phyloP scores from a whole-genome alignment of 345 rosid species.

The Dipteronia sinensis region DNA sequence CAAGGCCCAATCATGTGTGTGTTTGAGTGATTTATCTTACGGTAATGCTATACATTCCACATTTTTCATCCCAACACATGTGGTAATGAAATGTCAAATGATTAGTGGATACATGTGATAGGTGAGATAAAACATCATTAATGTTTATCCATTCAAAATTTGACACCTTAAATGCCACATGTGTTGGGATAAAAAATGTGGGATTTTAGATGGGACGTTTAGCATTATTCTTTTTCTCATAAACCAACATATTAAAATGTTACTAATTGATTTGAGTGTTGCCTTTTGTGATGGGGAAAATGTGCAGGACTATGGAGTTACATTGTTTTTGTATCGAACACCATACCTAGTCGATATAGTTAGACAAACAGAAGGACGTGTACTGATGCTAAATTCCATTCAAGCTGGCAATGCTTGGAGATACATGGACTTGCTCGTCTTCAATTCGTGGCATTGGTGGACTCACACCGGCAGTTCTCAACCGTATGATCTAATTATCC shows the following conservation, averaged over 20 bases:
- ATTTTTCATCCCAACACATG: no score
- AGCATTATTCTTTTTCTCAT: no score
- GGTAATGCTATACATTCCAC: no score
- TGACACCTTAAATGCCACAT: no score
- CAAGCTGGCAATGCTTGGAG: slow-evolving; percentile 69
- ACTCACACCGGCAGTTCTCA: slow-evolving; percentile 71
- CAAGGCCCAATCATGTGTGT: background rate
- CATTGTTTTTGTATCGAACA: slow-evolving; percentile 65
- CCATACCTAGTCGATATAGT: slow-evolving; percentile 85
- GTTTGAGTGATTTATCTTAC: background rate
- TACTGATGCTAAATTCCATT: slow-evolving; percentile 66
- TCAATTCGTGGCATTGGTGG: slow-evolving; percentile 99
- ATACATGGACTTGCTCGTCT: slow-evolving; percentile 81
- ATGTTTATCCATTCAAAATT: no score
- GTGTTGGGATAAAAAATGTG: no score
- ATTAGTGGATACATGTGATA: no score
- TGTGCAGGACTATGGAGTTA: slow-evolving; percentile 71
- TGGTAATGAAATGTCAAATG: no score
- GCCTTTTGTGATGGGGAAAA: background rate
- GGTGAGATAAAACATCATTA: no score
- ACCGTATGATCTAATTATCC: slow-evolving; percentile 35
- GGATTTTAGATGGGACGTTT: no score
- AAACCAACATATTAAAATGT: background rate
- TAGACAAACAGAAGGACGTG: slow-evolving; percentile 55
- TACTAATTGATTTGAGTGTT: background rate